Evolutionary conservation across 352 stramenopile species (phyloP).

Genomic region (Pythium brachiatum): DNA sequence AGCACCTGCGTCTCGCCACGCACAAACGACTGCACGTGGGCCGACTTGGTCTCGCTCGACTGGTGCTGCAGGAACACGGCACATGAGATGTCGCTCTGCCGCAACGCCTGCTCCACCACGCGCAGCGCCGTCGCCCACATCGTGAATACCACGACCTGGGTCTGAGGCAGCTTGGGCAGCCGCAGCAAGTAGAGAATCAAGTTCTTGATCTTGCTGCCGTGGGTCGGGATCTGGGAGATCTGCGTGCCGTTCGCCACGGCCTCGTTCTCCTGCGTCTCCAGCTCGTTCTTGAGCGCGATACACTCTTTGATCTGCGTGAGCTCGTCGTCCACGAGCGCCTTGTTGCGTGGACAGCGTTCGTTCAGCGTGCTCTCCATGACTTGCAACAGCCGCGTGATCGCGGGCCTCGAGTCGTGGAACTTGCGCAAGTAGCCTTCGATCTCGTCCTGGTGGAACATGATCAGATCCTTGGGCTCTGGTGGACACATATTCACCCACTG

Average conservation of each 20-base stretch:
- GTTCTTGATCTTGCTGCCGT: slow-evolving; percentile 73
- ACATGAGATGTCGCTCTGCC: slow-evolving; percentile 50
- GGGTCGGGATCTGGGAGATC: slow-evolving; percentile 28
- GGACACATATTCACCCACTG: slow-evolving; percentile 34
- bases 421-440: slow-evolving; percentile 74
- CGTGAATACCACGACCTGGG: slow-evolving; percentile 82
- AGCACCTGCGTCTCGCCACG: slow-evolving; percentile 63
- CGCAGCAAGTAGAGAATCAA: slow-evolving; percentile 65
- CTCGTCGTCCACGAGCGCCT: slow-evolving; percentile 46
- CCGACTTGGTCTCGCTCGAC: slow-evolving; percentile 75
- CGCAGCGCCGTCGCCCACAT: slow-evolving; percentile 73
- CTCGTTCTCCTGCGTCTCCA: slow-evolving; percentile 26
- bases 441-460: slow-evolving; percentile 57
- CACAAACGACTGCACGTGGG: slow-evolving; percentile 64
- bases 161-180: slow-evolving; percentile 35
- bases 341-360: slow-evolving; percentile 52
- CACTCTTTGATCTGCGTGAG: slow-evolving; percentile 51
- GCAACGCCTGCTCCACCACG: slow-evolving; percentile 62
- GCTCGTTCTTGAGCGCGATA: slow-evolving; percentile 35
- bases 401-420: slow-evolving; percentile 39
- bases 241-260: not conserved
- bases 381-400: slow-evolving; percentile 39
- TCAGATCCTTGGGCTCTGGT: slow-evolving; percentile 54
- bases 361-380: slow-evolving; percentile 62
- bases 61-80: slow-evolving; percentile 75